phyloP scores from a whole-genome alignment of 257 asterid species.

The Nicotiana noctiflora region DNA sequence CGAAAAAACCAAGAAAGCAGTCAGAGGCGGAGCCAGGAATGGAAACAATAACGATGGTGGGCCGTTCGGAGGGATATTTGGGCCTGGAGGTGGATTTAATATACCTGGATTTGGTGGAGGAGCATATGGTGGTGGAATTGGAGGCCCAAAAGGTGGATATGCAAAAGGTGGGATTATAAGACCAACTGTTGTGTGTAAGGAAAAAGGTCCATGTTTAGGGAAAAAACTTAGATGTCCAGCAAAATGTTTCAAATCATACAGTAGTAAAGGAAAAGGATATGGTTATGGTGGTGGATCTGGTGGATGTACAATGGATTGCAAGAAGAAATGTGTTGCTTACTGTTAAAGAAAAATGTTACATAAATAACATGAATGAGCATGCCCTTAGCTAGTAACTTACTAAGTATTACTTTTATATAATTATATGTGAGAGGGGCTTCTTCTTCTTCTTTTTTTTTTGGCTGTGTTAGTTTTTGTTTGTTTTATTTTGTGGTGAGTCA shows the following conservation, averaged over 20 bases:
- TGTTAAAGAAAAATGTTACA: conserved; percentile 47
- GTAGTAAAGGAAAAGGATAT: conserved; percentile 71
- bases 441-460: background rate
- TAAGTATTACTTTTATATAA: background rate
- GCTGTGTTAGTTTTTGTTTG: background rate
- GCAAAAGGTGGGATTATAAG: conserved; percentile 38
- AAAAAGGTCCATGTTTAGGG: conserved; percentile 67
- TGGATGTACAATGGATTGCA: conserved; percentile 79
- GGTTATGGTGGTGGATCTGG: conserved; percentile 94
- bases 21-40: conserved; percentile 12
- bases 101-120: conserved; percentile 76
- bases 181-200: conserved; percentile 40
- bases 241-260: conserved; percentile 68
- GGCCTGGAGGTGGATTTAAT: conserved; percentile 51
- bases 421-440: background rate
- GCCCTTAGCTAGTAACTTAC: background rate
- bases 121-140: conserved; percentile 65
- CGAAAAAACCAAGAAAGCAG: conserved; percentile 5
- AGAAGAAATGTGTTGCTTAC: conserved; percentile 61
- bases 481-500: background rate
- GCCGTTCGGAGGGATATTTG: conserved; percentile 37
- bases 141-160: conserved; percentile 66
- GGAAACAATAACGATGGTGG: background rate
- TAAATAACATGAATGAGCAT: background rate
- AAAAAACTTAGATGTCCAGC: conserved; percentile 78